Evolutionary conservation across 768 basidiomycete genomes (phyloP), one percentile per base, ranked within the genome.

Genomic region (Asterophora lycoperdoides): DNA sequence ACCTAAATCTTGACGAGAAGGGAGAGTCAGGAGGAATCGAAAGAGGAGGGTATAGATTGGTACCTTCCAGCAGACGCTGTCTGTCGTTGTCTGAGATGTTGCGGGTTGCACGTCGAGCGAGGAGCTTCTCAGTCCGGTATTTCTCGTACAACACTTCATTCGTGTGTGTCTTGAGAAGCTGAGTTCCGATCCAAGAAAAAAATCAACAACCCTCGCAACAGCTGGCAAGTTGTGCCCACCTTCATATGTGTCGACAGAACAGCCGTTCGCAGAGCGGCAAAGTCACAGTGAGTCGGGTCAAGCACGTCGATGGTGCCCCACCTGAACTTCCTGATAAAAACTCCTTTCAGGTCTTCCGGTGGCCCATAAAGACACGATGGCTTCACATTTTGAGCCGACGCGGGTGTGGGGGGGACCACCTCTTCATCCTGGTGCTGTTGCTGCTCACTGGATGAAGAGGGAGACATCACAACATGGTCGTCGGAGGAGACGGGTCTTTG

Each of bases 61-160:
- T 49, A 86, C 89, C 87, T 76, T 86, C 77, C 57, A 92, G 65
- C 60, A 93, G 68, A 58, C 83, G 77, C 58, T 82, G 79, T 57
- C 83, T 73, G 60, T 89, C 80, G 55, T 83, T 84, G 44, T 88
- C 84, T 45, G 83, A 80, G 57, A 92, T 89, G 55, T 81, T 78
- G 57, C 78, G 77, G 17, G 90, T 92, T 17, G 87, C 90, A 54
- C 91, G 85, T 55, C 89, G 79, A 38, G 88, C 89, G 15, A 93
- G 80, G 48, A 93, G 78, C 68, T 92, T 92, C 72, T 93, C 91
- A 1, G 90, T 93, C 61, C 94, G 77, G 67, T 86, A 97, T 59
- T 84, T 85, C 73, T 97, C 94, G 65, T 97, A 97, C 67, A 94
- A 68, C 48, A 92, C 88, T 64, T 95, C 89, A 58, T 84, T 84